Evolutionary conservation across 768 basidiomycete species (phyloP), one percentile per base, ranked within the genome.

Genomic region (Hericium erinaceus): DNA sequence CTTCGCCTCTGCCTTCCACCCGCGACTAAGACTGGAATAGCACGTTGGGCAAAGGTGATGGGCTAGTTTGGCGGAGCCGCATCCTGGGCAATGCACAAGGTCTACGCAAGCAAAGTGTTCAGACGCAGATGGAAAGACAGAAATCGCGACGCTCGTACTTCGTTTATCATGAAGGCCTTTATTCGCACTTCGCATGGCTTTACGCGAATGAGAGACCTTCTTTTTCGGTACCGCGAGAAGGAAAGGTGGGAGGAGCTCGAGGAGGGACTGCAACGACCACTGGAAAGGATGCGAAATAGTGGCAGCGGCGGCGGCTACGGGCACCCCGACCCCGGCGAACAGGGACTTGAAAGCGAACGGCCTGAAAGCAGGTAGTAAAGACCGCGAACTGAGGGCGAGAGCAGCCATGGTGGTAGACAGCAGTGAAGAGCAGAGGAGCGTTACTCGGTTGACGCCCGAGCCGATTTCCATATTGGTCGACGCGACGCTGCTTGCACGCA

Each of bases 151-250:
- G 18, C 2, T 72, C 83, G 60, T 66, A 93, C 95, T 93, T 59
- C 84, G 84, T 70, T 92, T 95, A 72, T 98, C 94, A 70, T 94
- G 92, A 65, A 97, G 73, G 1, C 94, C 93, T 71, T 98, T 98
- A 72, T 94, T 93, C 15, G 94, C 88, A 61, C 84, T 84, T 44
- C 95, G 80, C 93, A 95, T 95, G n/a, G 87, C 80, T 71, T 98
- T 98, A 54, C 90, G 79, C 20, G 92, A 93, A 72, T 98, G 94
- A 0, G 94, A 93, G 11, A 84, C 80, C 73, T 95, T 95, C 69
- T 87, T 88, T 74, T 98, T 98, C 24, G 95, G 95, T 2, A 95
- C 95, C 24, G 94, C 93, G 46, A 93, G 81, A 18, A 98, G 75
- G 69, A 95, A 84, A 0, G 93, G 80, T 12, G 95, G 95, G 60